A percentile compares a stretch with the other conserved stretches of the same genome.
phyloP scores from a whole-genome alignment of 352 stramenopile genomes.

The Lagenidium giganteum region DNA sequence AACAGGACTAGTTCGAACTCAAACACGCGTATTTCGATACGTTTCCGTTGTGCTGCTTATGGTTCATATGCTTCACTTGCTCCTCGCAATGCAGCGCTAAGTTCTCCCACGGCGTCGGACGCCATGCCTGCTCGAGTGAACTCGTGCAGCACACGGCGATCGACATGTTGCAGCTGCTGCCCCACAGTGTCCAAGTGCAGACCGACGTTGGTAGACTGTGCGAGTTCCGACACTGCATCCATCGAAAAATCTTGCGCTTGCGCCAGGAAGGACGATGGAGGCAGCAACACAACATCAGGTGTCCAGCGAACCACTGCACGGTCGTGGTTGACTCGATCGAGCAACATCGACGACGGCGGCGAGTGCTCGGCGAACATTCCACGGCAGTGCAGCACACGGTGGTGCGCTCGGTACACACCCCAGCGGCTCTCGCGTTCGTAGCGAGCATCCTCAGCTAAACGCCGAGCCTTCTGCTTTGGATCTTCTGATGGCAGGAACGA shows the following conservation, averaged over 20 bases:
- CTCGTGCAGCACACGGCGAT: conserved; percentile 69
- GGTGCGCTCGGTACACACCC: too few relatives aligned
- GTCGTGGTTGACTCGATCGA: too few relatives aligned
- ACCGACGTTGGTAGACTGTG: conserved; percentile 32
- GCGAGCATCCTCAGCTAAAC: too few relatives aligned
- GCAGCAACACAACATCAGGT: too few relatives aligned
- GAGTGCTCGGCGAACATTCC: too few relatives aligned
- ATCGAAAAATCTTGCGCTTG: conserved; percentile 16
- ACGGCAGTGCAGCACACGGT: too few relatives aligned
- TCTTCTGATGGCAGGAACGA: conserved; percentile 51
- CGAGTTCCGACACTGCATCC: conserved; percentile 42
- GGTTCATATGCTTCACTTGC: conserved; percentile 41
- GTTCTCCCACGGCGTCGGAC: conserved; percentile 54
- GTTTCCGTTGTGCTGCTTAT: too few relatives aligned
- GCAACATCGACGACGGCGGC: too few relatives aligned
- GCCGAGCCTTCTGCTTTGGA: too few relatives aligned
- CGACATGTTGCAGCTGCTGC: conserved; percentile 23
- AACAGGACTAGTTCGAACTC: too few relatives aligned
- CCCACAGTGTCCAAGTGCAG: conserved; percentile 39
- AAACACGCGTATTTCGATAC: conserved; percentile 6
- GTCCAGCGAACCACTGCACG: too few relatives aligned
- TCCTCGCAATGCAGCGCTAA: conserved; percentile 35
- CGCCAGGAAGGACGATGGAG: conserved; percentile 11
- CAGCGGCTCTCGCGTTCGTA: too few relatives aligned
- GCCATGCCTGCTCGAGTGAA: conserved; percentile 73